Conservation (phyloP, 23 red algal species). For the Agarophyton chilense region DNA sequence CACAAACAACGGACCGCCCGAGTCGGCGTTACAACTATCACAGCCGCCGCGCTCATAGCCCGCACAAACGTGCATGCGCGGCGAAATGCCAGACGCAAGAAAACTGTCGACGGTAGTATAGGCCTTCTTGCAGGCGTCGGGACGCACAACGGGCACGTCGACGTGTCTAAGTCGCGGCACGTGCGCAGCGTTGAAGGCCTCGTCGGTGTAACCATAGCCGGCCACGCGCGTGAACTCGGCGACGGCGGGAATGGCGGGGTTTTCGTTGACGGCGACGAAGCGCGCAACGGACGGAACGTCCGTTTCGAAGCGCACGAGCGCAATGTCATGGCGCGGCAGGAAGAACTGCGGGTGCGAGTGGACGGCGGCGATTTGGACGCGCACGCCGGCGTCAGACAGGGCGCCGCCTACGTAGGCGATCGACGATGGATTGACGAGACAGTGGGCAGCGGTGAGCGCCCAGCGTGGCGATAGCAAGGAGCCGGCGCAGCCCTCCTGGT, state of each 20-base stretch:
- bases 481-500: conserved; percentile 49
- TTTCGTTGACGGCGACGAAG: conserved; percentile 42
- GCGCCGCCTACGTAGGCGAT: background rate
- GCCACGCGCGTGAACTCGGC: conserved; percentile 26
- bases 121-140: background rate
- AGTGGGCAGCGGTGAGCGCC: conserved; percentile 75
- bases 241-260: conserved; percentile 5
- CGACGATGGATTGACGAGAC: conserved; percentile 18
- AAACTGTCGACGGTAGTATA: background rate
- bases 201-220: conserved; percentile 37
- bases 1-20: conserved; percentile 51
- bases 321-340: conserved; percentile 25
- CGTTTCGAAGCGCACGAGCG: conserved; percentile 12
- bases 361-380: background rate
- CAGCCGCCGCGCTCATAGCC: conserved; percentile 46
- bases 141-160: conserved; percentile 51
- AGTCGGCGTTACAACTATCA: conserved; percentile 56
- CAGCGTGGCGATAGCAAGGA: conserved; percentile 42
- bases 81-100: background rate
- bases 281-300: conserved; percentile 1
- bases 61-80: conserved; percentile 48
- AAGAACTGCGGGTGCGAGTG: conserved; percentile 20
- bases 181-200: conserved; percentile 11
- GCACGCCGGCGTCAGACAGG: background rate
- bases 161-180: conserved; percentile 24